Conservation (phyloP, 371 early-diverging fungal species). For the Gilbertella persicaria region DNA sequence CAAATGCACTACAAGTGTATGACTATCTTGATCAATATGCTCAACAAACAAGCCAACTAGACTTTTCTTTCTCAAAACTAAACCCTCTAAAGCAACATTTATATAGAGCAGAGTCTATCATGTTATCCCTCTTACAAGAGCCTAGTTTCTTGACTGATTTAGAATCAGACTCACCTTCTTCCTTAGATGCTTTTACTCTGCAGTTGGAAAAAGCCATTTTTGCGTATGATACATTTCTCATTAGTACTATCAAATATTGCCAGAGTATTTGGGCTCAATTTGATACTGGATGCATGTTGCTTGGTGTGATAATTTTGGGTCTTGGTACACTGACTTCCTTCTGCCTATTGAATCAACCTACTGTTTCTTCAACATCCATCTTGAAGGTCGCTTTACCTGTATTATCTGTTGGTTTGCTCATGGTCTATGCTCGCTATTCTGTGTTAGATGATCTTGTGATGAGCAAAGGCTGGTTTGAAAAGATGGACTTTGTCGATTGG, state of each 20-base stretch:
- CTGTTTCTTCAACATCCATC: background rate
- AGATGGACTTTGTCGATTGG: constrained; percentile 39
- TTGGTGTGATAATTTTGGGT: constrained; percentile 58
- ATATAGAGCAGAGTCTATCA: constrained; percentile 24
- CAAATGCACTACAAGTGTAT: constrained; percentile 81
- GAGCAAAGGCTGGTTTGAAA: constrained; percentile 36
- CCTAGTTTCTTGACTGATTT: constrained; percentile 20
- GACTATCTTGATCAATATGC: constrained; percentile 65
- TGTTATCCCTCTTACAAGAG: constrained; percentile 30
- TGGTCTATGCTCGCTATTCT: background rate
- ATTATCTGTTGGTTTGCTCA: background rate
- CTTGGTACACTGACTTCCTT: constrained; percentile 10
- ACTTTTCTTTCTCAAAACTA: constrained; percentile 29
- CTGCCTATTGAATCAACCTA: constrained; percentile 6
- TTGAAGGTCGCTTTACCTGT: background rate
- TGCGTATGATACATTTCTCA: constrained; percentile 65
- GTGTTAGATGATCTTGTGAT: background rate
- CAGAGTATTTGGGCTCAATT: constrained; percentile 93
- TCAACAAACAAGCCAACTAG: constrained; percentile 30
- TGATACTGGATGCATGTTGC: constrained; percentile 67
- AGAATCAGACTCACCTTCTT: constrained; percentile 2
- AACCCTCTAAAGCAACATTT: constrained; percentile 25
- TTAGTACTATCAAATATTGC: constrained; percentile 68
- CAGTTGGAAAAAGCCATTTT: constrained; percentile 40
- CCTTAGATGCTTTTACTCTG: background rate